Percentiles rank a stretch among this genome's conserved stretches.
These are phyloP conservation scores for Teunomyces funiuensis DNA, from an alignment of 805 yeast species.

Conservation along the genomic window DNA sequence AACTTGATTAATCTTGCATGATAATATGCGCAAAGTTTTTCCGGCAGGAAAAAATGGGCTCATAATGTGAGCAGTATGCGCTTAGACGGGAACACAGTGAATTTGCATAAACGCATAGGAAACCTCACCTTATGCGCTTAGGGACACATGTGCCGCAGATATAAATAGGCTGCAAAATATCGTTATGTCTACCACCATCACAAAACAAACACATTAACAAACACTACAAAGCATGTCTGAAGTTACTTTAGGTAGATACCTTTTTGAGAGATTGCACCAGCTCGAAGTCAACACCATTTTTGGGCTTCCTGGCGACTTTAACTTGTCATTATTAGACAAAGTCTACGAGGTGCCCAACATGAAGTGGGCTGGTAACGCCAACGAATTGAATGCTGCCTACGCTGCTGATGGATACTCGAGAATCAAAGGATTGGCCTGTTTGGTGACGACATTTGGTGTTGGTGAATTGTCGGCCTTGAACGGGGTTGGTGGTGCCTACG, in stretches of 20 bases:
- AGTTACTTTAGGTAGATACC: conserved; percentile 30
- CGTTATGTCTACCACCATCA: not conserved
- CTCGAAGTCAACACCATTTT: conserved; percentile 30
- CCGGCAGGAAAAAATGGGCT: too few species aligned
- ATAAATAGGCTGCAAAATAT: conserved; percentile 4
- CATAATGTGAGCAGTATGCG: too few species aligned
- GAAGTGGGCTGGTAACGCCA: conserved; percentile 40
- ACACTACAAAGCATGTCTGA: conserved; percentile 19
- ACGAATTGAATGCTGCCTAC: conserved; percentile 32
- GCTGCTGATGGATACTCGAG: conserved; percentile 28
- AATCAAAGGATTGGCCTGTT: conserved; percentile 27
- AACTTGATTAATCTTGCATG: not conserved
- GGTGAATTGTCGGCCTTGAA: conserved; percentile 38
- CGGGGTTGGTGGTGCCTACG: conserved; percentile 36
- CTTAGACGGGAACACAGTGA: not conserved
- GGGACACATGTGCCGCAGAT: not conserved
- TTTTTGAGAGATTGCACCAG: conserved; percentile 35
- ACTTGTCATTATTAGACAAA: conserved; percentile 33
- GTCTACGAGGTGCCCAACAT: conserved; percentile 26
- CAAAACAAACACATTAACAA: not conserved
- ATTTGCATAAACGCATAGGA: conserved; percentile 3
- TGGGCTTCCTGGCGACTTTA: conserved; percentile 37
- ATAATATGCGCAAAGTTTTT: too few species aligned
- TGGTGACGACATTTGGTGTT: conserved; percentile 36
- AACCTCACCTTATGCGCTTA: conserved; percentile 5